phyloP scores from a whole-genome alignment of 2,329 filamentous ascomycete genomes.

The Cytospora chrysosperma region DNA sequence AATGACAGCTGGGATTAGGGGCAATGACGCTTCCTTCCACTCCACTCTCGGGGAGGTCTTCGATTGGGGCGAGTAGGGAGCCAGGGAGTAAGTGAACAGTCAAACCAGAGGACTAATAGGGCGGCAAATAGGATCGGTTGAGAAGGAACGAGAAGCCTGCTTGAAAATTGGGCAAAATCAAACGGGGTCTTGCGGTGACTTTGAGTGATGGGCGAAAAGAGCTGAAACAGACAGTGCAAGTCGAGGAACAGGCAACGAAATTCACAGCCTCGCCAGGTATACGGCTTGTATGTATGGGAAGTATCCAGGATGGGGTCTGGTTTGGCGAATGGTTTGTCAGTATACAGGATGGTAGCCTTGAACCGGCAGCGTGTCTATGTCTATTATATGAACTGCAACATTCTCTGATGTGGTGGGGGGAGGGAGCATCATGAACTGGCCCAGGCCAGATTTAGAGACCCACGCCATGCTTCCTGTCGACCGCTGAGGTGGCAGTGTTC shows the following conservation, averaged over 20 bases:
- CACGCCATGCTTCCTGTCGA: constrained; percentile 12
- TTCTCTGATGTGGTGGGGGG: not conserved
- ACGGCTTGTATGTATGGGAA: not conserved
- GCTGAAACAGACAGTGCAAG: not conserved
- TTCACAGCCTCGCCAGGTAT: constrained; percentile 18
- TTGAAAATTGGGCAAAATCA: constrained; percentile 17
- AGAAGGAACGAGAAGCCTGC: not conserved
- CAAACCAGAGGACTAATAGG: not conserved
- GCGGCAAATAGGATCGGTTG: not conserved
- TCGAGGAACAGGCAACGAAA: constrained; percentile 17
- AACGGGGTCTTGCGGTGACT: not conserved
- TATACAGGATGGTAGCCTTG: constrained; percentile 19
- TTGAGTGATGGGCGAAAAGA: constrained; percentile 1
- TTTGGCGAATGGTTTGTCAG: not conserved
- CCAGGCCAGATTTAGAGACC: constrained; percentile 13
- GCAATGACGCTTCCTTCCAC: not conserved
- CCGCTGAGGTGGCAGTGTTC: too few species aligned
- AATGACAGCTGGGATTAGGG: not conserved
- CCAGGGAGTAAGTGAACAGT: not conserved
- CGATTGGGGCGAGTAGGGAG: not conserved
- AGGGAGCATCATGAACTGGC: not conserved
- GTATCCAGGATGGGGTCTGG: constrained; percentile 4
- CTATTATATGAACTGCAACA: constrained; percentile 24
- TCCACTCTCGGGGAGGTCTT: not conserved
- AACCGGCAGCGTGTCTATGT: constrained; percentile 16